Percentiles rank a stretch among this genome's conserved stretches.
Conservation (phyloP, 371 early-diverging fungal species). For the Circinella minor region DNA sequence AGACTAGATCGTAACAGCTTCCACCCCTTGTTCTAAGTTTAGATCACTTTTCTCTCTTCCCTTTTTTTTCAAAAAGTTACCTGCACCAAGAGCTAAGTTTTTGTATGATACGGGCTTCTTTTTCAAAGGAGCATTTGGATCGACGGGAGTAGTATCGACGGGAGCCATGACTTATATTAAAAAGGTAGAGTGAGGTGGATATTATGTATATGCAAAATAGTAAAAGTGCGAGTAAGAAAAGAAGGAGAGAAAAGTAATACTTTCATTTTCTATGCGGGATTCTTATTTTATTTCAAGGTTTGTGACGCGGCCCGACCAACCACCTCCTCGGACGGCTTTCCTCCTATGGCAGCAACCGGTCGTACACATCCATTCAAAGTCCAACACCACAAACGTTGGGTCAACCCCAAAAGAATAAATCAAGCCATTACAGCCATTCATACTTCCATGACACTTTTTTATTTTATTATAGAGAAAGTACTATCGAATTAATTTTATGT, state of each 20-base stretch:
- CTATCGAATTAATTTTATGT: too few relatives aligned
- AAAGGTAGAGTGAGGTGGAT: not conserved
- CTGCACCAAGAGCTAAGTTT: constrained; percentile 68
- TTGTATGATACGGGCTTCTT: constrained; percentile 65
- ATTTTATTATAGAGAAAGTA: too few relatives aligned
- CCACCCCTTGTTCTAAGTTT: not conserved
- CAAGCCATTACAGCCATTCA: too few relatives aligned
- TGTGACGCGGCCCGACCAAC: constrained; percentile 8
- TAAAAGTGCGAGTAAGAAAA: constrained; percentile 4
- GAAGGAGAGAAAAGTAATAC: not conserved
- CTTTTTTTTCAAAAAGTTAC: constrained; percentile 1
- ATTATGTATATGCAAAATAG: constrained; percentile 2
- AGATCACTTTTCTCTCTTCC: too few relatives aligned
- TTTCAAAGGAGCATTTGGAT: constrained; percentile 46
- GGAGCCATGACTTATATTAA: constrained; percentile 23
- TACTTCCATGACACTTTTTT: too few relatives aligned
- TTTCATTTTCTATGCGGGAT: not conserved
- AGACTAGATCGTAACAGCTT: too few relatives aligned
- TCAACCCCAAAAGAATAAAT: constrained; percentile 2
- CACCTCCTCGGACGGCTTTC: constrained; percentile 16
- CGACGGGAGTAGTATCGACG: constrained; percentile 24
- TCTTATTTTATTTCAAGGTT: constrained; percentile 1
- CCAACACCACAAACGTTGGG: constrained; percentile 1
- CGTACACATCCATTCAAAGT: not conserved
- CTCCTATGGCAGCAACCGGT: constrained; percentile 15